Base-by-base conservation (phyloP, 352 stramenopile genomes). In the Globisporangium lucens region DNA sequence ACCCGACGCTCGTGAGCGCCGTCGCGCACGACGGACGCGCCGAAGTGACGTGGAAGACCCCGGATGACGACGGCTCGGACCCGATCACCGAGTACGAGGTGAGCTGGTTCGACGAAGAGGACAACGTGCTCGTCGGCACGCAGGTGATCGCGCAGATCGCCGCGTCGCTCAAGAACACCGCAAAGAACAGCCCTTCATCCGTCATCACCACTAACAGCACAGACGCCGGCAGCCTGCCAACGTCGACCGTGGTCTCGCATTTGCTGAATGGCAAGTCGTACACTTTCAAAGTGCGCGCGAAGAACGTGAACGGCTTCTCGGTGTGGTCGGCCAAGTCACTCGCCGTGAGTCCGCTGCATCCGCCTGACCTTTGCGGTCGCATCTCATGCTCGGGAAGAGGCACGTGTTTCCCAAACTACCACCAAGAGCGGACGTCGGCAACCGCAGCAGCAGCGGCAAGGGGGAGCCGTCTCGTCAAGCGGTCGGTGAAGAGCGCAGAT, bases 251-350 rank as follows among this genome's bases (percentile, higher is more conserved):
- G 20, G 70, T 92, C 27, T 57, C 76, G 7, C 70, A 77, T 15
- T 66, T 92, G 38, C 57, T 78, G 41, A 92, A 92, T 56, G 84
- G 84, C 13, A 73, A 75, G 24, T 88, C 82, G 20, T 90, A 90
- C 63, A 75, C 75, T 7, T 92, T 92, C 69, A 90, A 90, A 64
- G 84, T 90, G 47, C 77, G 82, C 9, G 82, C 84, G 3, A 79
- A 78, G 56, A 92, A 92, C 62, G 49, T 76, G 9, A 83, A 90
- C 27, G 84, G 84, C 22, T 81, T 75, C 56, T 92, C 84, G 9
- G 79, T 82, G 29, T 90, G 80, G 80, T 90, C 82, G 30, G 84
- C 84, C 61, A 89, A 89, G 68, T 92, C 84, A 29, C 72, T 86
- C 7, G 76, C 79, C 5, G 84, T 92, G 70, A 90, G 80, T 63